phyloP scores from a whole-genome alignment of 2,329 filamentous ascomycete genomes.

The Ophiostoma montium region DNA sequence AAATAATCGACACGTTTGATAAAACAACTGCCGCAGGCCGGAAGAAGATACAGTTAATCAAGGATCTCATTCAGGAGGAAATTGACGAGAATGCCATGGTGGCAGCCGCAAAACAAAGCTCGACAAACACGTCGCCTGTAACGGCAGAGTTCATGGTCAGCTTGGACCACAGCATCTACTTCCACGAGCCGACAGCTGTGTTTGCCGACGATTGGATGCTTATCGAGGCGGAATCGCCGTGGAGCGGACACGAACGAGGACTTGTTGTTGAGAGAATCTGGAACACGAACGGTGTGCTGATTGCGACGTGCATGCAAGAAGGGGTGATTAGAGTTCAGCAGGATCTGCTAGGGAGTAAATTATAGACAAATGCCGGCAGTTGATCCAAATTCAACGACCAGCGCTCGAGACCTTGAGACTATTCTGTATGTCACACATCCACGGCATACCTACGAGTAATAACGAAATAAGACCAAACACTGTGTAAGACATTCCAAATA shows the following conservation, averaged over 20 bases:
- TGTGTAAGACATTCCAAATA: too few species aligned
- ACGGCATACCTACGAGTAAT: too few species aligned
- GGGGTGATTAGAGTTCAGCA: conserved; percentile 19
- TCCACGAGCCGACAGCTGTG: conserved; percentile 43
- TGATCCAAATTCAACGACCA: conserved; percentile 14
- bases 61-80: conserved; percentile 3
- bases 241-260: conserved; percentile 62
- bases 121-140: neutral
- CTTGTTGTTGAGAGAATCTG: conserved; percentile 66
- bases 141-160: conserved; percentile 70
- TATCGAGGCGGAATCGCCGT: conserved; percentile 65
- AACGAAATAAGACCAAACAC: too few species aligned
- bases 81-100: neutral
- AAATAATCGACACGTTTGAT: neutral
- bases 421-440: too few species aligned
- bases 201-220: conserved; percentile 62
- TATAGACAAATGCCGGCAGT: neutral
- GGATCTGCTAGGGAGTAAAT: neutral
- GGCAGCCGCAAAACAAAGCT: neutral
- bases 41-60: neutral
- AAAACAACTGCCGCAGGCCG: neutral
- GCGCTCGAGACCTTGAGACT: too few species aligned
- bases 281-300: conserved; percentile 50
- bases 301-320: conserved; percentile 71
- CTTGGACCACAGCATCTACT: conserved; percentile 60